Evolutionary conservation across 108 stramenopile species (phyloP), one percentile per base, ranked within the genome.

Genomic region (Phaeodactylum tricornutum): DNA sequence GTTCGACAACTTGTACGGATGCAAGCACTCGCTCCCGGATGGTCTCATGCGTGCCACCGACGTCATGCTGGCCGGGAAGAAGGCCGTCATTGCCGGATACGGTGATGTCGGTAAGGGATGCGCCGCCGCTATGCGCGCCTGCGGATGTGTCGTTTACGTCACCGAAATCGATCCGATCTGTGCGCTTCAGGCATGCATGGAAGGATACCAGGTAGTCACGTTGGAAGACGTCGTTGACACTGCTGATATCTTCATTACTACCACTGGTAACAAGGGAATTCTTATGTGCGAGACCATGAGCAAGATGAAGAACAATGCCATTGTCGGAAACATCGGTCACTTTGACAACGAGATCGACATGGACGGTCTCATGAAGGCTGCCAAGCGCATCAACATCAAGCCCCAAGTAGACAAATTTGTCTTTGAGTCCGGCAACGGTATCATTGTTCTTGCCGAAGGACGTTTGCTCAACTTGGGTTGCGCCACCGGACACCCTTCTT

Each of bases 291-390:
- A 78, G 0, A 62, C 72, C 80, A 99, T 99, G 96, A 22, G 59
- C 56, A 84, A 96, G 90, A 99, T 99, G 98, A 98, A 98, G 92
- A 98, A 99, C 95, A 99, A 99, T 70, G 96, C 98, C 59, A 99
- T 99, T 66, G 96, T 99, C 46, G 96, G 98, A 59, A 99, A 99
- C 94, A 99, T 99, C 73, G 98, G 98, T 59, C 98, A 99, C 90
- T 99, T 99, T 59, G 98, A 99, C 70, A 99, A 99, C 75, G 98
- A 99, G 76, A 97, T 99, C 51, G 98, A 99, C 74, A 96, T 96
- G 87, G 98, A 88, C 32, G 92, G 92, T 38, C 74, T 98, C 40
- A 74, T 92, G 73, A 73, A 74, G 59, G 62, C 64, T 44, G 81
- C 92, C 63, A 90, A 75, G 80, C 81, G 95, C 46, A 67, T 86